Conservation (phyloP, 1,139 yeast species). For the Yamadazyma conglobata region DNA sequence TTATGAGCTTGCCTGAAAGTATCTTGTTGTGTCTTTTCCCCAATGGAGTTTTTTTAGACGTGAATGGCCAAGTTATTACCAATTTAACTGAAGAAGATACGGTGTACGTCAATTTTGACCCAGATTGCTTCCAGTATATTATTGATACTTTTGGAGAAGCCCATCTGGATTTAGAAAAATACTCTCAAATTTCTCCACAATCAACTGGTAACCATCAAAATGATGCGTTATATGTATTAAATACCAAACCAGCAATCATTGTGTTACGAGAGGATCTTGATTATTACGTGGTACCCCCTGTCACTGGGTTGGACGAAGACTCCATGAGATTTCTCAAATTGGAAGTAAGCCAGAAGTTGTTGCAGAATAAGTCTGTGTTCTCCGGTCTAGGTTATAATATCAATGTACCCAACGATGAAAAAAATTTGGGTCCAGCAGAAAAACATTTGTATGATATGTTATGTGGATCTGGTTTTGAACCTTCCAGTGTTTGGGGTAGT, state of each 20-base stretch:
- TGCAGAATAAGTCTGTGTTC: constrained; percentile 60
- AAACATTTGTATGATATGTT: constrained; percentile 93
- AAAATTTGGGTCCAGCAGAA: constrained; percentile 83
- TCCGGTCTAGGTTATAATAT: constrained; percentile 59
- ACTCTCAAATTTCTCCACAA: constrained; percentile 27
- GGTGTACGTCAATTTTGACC: constrained; percentile 81
- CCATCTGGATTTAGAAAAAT: constrained; percentile 31
- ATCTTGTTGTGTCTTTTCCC: constrained; percentile 84
- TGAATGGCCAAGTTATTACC: constrained; percentile 69
- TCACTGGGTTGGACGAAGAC: constrained; percentile 44
- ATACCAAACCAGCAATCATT: constrained; percentile 84
- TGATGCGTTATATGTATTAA: constrained; percentile 49
- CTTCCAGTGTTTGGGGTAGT: constrained; percentile 79
- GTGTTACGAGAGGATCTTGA: constrained; percentile 93
- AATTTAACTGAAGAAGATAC: constrained; percentile 74
- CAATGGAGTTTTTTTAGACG: constrained; percentile 81
- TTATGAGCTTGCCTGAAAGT: constrained; percentile 88
- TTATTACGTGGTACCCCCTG: constrained; percentile 84
- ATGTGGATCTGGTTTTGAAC: constrained; percentile 79
- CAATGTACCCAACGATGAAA: constrained; percentile 21
- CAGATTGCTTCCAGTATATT: constrained; percentile 80
- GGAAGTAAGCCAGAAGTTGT: constrained; percentile 55
- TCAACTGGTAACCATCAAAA: constrained; percentile 18
- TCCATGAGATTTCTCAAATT: constrained; percentile 64
- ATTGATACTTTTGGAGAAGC: constrained; percentile 59